Evolutionary conservation across 2,329 filamentous ascomycete species (phyloP).

Genomic region (Escovopsis weberi): DNA sequence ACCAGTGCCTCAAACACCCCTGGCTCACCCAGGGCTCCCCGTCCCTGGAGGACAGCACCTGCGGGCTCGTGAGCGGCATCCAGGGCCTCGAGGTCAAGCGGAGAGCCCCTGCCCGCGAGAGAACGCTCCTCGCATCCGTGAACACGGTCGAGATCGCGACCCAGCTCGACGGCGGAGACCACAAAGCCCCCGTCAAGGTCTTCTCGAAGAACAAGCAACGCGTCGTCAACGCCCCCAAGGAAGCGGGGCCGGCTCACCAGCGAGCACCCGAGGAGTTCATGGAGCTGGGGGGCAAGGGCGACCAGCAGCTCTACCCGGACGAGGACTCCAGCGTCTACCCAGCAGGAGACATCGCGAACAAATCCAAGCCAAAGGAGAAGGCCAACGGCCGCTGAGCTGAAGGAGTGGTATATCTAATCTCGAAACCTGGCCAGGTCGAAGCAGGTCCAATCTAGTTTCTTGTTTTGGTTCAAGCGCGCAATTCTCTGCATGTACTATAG

Average conservation of each 20-base stretch:
- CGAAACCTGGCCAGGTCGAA: not conserved
- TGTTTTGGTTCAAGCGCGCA: constrained; percentile 3
- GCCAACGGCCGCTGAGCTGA: constrained; percentile 8
- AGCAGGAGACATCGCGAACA: constrained; percentile 15
- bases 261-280: constrained; percentile 65
- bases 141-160: constrained; percentile 51
- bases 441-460: not conserved
- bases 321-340: constrained; percentile 40
- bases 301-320: constrained; percentile 60
- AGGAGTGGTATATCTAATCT: not conserved
- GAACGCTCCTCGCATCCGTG: constrained; percentile 70
- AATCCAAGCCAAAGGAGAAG: constrained; percentile 17
- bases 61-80: constrained; percentile 80
- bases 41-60: constrained; percentile 70
- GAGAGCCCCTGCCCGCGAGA: constrained; percentile 65
- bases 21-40: constrained; percentile 58
- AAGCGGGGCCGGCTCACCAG: constrained; percentile 52
- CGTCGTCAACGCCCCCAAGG: constrained; percentile 29
- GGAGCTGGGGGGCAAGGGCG: constrained; percentile 72
- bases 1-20: constrained; percentile 80
- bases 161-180: constrained; percentile 39
- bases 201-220: constrained; percentile 52
- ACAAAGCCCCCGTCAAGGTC: constrained; percentile 52
- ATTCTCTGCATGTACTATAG: constrained; percentile 5
- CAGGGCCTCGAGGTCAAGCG: constrained; percentile 69